Evolutionary conservation across 2,329 filamentous ascomycete genomes (phyloP), one percentile per base, ranked within the genome.

Genomic region (Verticillium zaregamsianum): DNA sequence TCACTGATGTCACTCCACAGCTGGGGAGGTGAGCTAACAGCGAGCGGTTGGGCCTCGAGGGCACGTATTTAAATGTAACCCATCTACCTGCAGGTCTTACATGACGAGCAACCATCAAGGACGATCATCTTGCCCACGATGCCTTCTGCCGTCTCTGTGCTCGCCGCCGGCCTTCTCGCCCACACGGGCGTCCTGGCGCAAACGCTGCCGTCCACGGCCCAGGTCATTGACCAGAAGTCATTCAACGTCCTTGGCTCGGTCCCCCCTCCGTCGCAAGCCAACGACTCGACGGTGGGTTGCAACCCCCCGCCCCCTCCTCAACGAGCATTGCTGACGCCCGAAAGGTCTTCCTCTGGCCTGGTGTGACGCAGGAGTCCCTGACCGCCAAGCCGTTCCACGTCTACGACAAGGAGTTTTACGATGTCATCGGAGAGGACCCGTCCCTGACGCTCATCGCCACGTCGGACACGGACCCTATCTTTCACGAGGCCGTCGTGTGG

Each of bases 401-500:
- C 61, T 86, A 83, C 65, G 79, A 85, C 57, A 70, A 77, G 0
- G 80, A 79, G 20, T 86, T 86, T 61, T 73, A 76, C 57, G 72
- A 79, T 31, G 73, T 86, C 8, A 77, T 86, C 23, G 83, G 83
- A 5, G 37, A 68, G 0, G 72, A 79, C 45, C 82, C 83, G 0
- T 79, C 80, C 0, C 68, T 85, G 63, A 82, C 82, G 1, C 70
- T 83, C 15, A 76, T 84, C 8, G 81, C 80, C 1, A 72, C 77
- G 5, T 74, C 78, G 0, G 76, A 73, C 0, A 71, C 69, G 0
- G 75, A 83, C 56, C 81, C 80, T 0, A 66, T 83, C 5, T 86
- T 83, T 55, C 84, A 86, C 60, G 84, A 86, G 66, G 83, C 83
- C 7, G 80, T 83, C 11, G 76, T 83, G 0, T 86, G 81, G 80